Evolutionary conservation across 352 stramenopile species (phyloP), one percentile per base, ranked within the genome.

Genomic region (Globisporangium barbulae): DNA sequence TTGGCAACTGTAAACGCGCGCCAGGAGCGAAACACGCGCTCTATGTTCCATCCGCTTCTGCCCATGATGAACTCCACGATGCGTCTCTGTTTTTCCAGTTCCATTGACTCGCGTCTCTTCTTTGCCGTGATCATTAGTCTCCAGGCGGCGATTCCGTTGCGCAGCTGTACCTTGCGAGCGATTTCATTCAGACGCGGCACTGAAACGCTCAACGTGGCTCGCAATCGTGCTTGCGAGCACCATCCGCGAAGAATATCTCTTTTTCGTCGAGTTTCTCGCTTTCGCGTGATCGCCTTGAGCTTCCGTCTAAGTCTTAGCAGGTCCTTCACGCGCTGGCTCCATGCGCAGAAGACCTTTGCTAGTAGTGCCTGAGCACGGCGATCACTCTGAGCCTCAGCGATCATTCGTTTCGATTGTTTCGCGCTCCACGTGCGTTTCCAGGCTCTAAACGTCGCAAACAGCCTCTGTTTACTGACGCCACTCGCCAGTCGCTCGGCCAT

Each of bases 61-160:
- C 42, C 60, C 64, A 79, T 65, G 45, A 85, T 53, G 15, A 83
- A 75, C 50, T 68, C 65, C 49, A 78, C 44, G 21, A 86, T 53
- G 30, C 68, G 70, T 42, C 65, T 69, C 37, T 83, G 70, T 44
- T 63, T 75, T 30, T 79, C 64, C 3, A 13, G 55, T 31, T 78
- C 58, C 47, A 53, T 42, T 25, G 44, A 21, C 5, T 58, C n/a
- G n/a, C 35, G 35, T 5, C 44, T 39, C 10, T 41, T 73, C 35
- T 68, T 61, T 8, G 64, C 31, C 19, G 68, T 13, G 41, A 54
- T 59, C 7, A 69, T 33, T 0, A 68, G 22, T 0, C 53, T 52
- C 71, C 71, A 79, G 13, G 2, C 7, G 22, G 30, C 15, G 6
- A 69, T 22, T 12, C 39, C 56, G 19, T 55, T 39, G 3, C n/a